Percentiles rank a stretch among this genome's conserved stretches.
phyloP scores from a whole-genome alignment of 306 rosid species.

The Quercus engelmannii region DNA sequence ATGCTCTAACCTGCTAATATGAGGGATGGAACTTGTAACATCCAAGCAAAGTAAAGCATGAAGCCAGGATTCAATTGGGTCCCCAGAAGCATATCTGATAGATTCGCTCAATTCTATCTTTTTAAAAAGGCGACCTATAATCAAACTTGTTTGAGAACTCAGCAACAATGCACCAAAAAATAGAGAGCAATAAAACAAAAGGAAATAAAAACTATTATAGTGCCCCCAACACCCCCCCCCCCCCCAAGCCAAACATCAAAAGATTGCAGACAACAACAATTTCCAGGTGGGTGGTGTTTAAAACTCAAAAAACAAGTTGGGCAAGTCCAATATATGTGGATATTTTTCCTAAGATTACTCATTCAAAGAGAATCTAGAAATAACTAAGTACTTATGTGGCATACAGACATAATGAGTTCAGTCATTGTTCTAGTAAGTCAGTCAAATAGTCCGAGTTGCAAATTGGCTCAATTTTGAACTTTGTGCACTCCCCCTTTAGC shows the following conservation, averaged over 20 bases:
- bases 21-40: conserved; percentile 68
- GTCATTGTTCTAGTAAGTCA: neutral
- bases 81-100: conserved; percentile 90
- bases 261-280: neutral
- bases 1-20: conserved; percentile 61
- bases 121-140: conserved; percentile 75
- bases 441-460: neutral
- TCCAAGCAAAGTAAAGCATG: conserved; percentile 83
- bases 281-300: neutral
- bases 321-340: neutral
- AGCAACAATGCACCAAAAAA: conserved; percentile 6
- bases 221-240: too few relatives aligned
- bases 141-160: conserved; percentile 5
- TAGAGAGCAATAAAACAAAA: neutral
- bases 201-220: neutral
- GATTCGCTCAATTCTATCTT: conserved; percentile 85
- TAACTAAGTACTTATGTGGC: too few relatives aligned
- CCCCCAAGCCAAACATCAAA: neutral
- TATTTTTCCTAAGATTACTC: neutral
- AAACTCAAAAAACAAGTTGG: neutral
- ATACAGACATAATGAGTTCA: neutral
- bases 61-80: conserved; percentile 93
- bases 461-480: neutral
- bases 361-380: neutral
- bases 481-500: neutral